These are phyloP conservation scores for Colletotrichum sp. DNA, from an alignment of 2,329 filamentous ascomycete species.

Conservation along the genomic window DNA sequence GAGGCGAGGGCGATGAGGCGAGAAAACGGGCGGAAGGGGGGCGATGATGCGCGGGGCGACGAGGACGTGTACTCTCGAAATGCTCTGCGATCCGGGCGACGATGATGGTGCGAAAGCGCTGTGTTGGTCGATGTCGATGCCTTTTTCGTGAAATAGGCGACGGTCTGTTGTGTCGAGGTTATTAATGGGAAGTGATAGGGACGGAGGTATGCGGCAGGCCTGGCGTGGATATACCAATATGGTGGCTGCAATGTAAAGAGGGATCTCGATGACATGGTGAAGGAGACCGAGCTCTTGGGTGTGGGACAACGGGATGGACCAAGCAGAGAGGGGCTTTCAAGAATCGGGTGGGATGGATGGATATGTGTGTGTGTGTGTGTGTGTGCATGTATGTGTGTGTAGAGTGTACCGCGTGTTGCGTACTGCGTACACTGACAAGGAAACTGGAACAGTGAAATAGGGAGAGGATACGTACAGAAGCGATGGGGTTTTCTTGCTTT, in stretches of 20 bases:
- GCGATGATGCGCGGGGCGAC: background rate
- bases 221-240: constrained; percentile 22
- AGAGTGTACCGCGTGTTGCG: background rate
- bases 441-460: background rate
- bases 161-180: background rate
- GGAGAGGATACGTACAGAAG: constrained; percentile 18
- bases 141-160: background rate
- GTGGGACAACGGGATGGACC: constrained; percentile 23
- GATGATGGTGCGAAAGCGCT: background rate
- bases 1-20: background rate
- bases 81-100: background rate
- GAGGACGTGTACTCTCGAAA: background rate
- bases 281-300: constrained; percentile 23
- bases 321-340: constrained; percentile 19
- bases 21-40: no score
- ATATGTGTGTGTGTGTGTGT: background rate
- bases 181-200: background rate
- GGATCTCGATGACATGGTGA: constrained; percentile 24
- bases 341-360: constrained; percentile 16
- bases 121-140: background rate
- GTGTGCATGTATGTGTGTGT: background rate
- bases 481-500: background rate
- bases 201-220: constrained; percentile 5
- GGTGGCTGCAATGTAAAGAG: constrained; percentile 11
- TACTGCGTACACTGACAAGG: background rate